A percentile compares a stretch with the other conserved stretches of the same genome.
Conservation (phyloP, 192 early-diverging fungal species). For the Geranomyces variabilis region DNA sequence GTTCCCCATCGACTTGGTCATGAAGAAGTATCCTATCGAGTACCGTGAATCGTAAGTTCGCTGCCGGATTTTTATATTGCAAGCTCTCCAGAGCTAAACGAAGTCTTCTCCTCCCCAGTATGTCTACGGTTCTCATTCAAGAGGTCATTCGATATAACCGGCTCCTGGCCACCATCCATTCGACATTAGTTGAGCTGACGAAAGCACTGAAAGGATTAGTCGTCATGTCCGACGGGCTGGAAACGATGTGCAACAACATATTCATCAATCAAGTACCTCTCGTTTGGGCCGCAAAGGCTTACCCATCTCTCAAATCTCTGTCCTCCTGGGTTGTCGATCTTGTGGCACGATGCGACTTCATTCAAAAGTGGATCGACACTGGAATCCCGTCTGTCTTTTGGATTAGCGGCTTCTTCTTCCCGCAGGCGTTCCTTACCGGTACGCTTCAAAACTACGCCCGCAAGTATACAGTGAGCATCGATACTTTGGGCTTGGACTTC, state of each 20-base stretch:
- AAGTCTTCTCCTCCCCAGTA: conserved; percentile 33
- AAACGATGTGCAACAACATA: conserved; percentile 60
- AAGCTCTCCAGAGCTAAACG: neutral
- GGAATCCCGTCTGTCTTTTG: conserved; percentile 62
- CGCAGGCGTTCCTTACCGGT: conserved; percentile 63
- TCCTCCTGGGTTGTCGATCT: conserved; percentile 59
- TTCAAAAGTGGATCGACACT: conserved; percentile 62
- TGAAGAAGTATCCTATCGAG: conserved; percentile 58
- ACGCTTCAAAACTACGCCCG: conserved; percentile 65
- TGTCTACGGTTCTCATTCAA: conserved; percentile 62
- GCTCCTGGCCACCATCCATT: conserved; percentile 53
- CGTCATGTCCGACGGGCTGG: conserved; percentile 59
- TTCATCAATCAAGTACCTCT: conserved; percentile 60
- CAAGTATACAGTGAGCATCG: conserved; percentile 63
- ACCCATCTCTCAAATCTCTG: conserved; percentile 60
- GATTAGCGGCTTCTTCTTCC: conserved; percentile 68
- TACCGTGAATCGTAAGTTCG: conserved; percentile 54
- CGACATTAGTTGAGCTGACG: conserved; percentile 52
- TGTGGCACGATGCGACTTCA: conserved; percentile 55
- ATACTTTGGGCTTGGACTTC: conserved; percentile 60
- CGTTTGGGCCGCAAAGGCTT: conserved; percentile 58
- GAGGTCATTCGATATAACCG: conserved; percentile 66
- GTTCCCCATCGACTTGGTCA: conserved; percentile 49
- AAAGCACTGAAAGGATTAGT: conserved; percentile 62
- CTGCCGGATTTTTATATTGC: neutral